Evolutionary conservation across 2,329 filamentous ascomycete species (phyloP).

Genomic region (Sordariomycetes sp.): DNA sequence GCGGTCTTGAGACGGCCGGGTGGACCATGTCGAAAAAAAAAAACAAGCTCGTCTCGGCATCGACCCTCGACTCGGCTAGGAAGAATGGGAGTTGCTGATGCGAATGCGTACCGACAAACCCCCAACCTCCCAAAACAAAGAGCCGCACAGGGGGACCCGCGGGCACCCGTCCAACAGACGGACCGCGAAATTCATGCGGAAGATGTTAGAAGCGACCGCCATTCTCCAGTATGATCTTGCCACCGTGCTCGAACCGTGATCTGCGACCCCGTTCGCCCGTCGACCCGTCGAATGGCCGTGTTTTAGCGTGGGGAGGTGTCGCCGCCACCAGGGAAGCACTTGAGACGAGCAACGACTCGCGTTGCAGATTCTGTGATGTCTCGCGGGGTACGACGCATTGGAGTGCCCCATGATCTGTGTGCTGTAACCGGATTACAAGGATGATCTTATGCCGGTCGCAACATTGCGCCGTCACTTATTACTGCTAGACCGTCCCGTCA

Average conservation of each 20-base stretch:
- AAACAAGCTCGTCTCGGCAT: not conserved
- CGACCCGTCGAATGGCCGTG: not conserved
- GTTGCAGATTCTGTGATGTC: constrained; percentile 2
- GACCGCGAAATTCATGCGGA: not conserved
- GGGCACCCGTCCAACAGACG: not conserved
- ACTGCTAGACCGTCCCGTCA: constrained; percentile 4
- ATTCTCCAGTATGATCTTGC: not conserved
- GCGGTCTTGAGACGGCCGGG: not conserved
- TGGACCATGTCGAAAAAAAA: not conserved
- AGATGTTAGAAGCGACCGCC: not conserved
- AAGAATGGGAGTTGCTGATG: not conserved
- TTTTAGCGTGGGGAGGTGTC: not conserved
- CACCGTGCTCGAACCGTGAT: not conserved
- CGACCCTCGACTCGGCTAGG: too few relatives aligned
- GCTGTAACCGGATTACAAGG: constrained; percentile 5
- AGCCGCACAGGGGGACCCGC: not conserved
- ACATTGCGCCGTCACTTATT: not conserved
- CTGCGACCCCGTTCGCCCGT: not conserved
- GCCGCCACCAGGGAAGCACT: not conserved
- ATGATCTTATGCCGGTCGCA: constrained; percentile 5
- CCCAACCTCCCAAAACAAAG: constrained; percentile 4
- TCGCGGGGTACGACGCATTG: not conserved
- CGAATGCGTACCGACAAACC: not conserved
- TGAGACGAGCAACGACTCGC: constrained; percentile 5
- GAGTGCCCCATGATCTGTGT: constrained; percentile 1